phyloP scores from a whole-genome alignment of 2,329 filamentous ascomycete genomes.

The Nemania sp. region DNA sequence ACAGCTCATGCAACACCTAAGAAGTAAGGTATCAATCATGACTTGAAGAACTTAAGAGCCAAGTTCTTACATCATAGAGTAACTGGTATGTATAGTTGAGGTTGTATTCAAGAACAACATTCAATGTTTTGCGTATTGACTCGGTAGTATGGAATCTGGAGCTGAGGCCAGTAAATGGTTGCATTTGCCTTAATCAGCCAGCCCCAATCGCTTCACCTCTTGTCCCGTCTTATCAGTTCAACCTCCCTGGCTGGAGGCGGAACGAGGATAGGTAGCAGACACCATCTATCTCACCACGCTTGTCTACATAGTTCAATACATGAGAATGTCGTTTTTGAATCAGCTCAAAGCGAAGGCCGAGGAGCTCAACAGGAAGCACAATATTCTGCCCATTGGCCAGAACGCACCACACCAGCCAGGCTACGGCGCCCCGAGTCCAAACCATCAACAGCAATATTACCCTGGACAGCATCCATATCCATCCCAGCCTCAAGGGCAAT shows the following conservation, averaged over 20 bases:
- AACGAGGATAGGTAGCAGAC: neutral
- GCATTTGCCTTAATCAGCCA: neutral
- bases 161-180: neutral
- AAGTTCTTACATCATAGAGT: too few species aligned
- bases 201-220: neutral
- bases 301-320: neutral
- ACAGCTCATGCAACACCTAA: too few species aligned
- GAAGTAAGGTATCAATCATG: too few species aligned
- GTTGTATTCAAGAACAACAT: neutral
- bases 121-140: neutral
- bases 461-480: slow-evolving; percentile 32
- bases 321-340: slow-evolving; percentile 43
- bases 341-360: slow-evolving; percentile 47
- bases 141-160: neutral
- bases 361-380: slow-evolving; percentile 40
- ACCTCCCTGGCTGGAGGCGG: neutral
- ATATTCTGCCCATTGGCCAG: slow-evolving; percentile 32
- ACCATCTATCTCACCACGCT: neutral
- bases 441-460: slow-evolving; percentile 28
- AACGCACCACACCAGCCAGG: slow-evolving; percentile 28
- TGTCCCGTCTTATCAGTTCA: neutral
- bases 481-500: slow-evolving; percentile 21
- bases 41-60: too few species aligned
- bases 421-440: slow-evolving; percentile 15
- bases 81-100: too few species aligned